These are phyloP conservation scores for Pinus taeda DNA, from an alignment of 75 land plant species.

Conservation along the genomic window DNA sequence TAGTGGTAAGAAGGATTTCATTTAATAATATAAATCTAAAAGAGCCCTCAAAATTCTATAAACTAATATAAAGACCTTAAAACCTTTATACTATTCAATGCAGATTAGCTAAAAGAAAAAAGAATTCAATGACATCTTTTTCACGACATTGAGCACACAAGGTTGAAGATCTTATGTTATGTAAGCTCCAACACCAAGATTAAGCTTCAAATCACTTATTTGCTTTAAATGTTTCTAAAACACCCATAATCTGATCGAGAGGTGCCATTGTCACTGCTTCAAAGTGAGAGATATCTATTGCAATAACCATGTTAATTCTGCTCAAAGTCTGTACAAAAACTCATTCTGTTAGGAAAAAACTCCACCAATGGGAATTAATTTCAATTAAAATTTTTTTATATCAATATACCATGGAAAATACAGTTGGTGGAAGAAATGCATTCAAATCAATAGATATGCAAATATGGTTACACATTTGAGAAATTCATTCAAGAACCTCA, in stretches of 20 bases:
- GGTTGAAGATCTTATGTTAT: conserved; percentile 98
- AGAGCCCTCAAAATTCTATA: background rate
- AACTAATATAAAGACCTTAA: background rate
- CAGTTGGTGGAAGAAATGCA: no score
- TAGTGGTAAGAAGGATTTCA: background rate
- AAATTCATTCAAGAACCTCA: no score
- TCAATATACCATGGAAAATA: no score
- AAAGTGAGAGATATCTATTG: conserved; percentile 80
- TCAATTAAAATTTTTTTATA: no score
- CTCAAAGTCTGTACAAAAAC: conserved; percentile 26
- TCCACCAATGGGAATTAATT: no score
- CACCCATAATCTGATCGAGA: conserved; percentile 95
- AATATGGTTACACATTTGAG: no score
- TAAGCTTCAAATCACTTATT: conserved; percentile 79
- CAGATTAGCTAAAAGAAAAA: background rate
- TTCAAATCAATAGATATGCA: no score
- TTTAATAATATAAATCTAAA: background rate
- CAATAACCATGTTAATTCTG: conserved; percentile 57
- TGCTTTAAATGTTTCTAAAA: conserved; percentile 92
- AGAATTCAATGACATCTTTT: conserved; percentile 55
- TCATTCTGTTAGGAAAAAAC: no score
- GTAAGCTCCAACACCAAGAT: conserved; percentile 97
- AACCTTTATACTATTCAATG: background rate
- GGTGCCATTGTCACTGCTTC: conserved; percentile 94
- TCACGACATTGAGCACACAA: conserved; percentile 91